phyloP scores from a whole-genome alignment of 257 asterid genomes.

The Solanum phureja region DNA sequence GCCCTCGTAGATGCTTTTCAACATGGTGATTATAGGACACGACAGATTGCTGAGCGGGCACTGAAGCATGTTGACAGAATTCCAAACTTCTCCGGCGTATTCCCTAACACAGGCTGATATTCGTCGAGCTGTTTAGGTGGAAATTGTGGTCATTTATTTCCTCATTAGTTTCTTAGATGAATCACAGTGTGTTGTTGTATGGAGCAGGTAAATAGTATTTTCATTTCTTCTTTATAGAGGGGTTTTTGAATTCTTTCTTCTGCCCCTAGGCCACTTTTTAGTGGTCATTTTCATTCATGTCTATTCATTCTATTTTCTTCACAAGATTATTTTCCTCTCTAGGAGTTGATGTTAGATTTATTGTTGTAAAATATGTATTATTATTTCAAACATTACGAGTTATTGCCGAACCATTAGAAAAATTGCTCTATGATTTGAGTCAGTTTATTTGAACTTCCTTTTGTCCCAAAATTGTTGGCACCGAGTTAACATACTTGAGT shows the following conservation, averaged over 20 bases:
- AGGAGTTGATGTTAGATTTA: neutral
- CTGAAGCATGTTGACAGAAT: conserved; percentile 72
- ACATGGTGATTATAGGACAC: conserved; percentile 71
- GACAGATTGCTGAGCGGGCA: conserved; percentile 90
- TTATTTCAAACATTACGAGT: neutral
- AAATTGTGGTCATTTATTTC: neutral
- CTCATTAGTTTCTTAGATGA: neutral
- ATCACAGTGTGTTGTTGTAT: neutral
- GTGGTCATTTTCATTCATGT: neutral
- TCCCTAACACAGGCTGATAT: conserved; percentile 35
- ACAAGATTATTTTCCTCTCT: neutral
- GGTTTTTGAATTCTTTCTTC: neutral
- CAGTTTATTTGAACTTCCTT: neutral
- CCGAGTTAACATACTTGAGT: too few relatives aligned
- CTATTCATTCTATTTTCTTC: neutral
- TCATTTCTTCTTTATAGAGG: conserved; percentile 12
- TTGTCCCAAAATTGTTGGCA: neutral
- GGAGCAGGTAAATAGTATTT: conserved; percentile 29
- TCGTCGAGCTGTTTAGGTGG: neutral
- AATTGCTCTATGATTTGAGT: neutral
- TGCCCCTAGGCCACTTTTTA: neutral
- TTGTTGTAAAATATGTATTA: neutral
- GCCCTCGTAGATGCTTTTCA: conserved; percentile 92
- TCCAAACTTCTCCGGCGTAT: conserved; percentile 84
- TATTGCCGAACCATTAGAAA: neutral